Percentiles rank a stretch among this genome's conserved stretches.
These are phyloP conservation scores for Picocystis sp. DNA, from an alignment of 163 green algal genomes.

Conservation along the genomic window DNA sequence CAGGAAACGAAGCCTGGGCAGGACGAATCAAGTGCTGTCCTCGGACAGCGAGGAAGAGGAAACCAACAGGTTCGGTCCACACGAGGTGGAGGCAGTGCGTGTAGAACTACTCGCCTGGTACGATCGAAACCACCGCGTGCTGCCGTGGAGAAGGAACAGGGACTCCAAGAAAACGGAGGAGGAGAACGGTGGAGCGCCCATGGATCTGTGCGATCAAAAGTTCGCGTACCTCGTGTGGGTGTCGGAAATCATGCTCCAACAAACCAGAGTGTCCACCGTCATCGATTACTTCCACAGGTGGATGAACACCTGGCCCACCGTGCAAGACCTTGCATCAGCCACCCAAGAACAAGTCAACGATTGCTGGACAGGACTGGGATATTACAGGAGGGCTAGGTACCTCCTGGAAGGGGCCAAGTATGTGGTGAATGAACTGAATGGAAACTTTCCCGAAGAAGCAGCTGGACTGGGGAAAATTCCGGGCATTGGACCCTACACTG, in stretches of 20 bases:
- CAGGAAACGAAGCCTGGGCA: too few species aligned
- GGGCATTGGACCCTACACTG: conserved; percentile 61
- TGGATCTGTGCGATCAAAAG: conserved; percentile 32
- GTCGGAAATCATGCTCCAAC: conserved; percentile 83
- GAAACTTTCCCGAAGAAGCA: conserved; percentile 48
- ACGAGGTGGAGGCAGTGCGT: too few species aligned
- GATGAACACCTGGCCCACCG: conserved; percentile 68
- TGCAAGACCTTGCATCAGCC: conserved; percentile 50
- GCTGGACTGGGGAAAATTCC: conserved; percentile 58
- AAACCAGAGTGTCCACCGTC: conserved; percentile 75
- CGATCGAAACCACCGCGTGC: conserved; percentile 55
- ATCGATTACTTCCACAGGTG: conserved; percentile 71
- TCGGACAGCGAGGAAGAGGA: too few species aligned
- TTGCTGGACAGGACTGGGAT: conserved; percentile 83
- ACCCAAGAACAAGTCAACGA: conserved; percentile 69
- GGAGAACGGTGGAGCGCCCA: conserved; percentile 11
- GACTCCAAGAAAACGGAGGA: conserved; percentile 23
- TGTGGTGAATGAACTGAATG: conserved; percentile 34
- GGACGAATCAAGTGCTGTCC: too few species aligned
- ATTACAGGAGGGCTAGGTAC: conserved; percentile 76
- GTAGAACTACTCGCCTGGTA: conserved; percentile 67
- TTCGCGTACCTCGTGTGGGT: conserved; percentile 88
- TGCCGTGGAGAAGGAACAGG: conserved; percentile 72
- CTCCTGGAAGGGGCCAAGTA: conserved; percentile 59
- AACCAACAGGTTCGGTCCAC: too few species aligned